Percentiles rank a stretch among this genome's conserved stretches.
Conservation (phyloP, 2,329 filamentous ascomycete species). For the Ophiostoma piceae region DNA sequence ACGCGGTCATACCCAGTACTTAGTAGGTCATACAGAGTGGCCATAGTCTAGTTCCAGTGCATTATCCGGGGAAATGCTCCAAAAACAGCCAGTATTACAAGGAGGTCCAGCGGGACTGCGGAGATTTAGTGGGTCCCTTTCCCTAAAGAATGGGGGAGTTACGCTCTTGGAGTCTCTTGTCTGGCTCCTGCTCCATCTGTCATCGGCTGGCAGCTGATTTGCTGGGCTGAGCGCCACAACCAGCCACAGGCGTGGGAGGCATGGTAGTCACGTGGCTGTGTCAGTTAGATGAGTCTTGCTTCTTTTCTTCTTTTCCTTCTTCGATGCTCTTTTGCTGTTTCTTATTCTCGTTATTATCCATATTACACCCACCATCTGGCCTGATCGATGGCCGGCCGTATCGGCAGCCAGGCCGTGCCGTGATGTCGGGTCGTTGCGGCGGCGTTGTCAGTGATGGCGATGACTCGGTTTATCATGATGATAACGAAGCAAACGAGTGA, state of each 20-base stretch:
- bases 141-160: neutral
- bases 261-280: neutral
- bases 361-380: neutral
- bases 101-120: neutral
- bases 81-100: conserved; percentile 5
- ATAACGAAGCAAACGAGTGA: no score
- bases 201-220: neutral
- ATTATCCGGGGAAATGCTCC: conserved; percentile 8
- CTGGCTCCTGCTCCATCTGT: neutral
- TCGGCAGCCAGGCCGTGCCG: neutral
- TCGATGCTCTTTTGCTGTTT: neutral
- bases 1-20: neutral
- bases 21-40: no score
- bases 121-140: conserved; percentile 9
- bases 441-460: neutral
- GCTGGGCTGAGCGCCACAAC: neutral
- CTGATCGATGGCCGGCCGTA: neutral
- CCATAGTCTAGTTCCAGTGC: neutral
- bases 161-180: neutral
- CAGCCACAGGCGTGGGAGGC: neutral
- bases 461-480: neutral
- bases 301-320: neutral
- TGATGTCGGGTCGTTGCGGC: neutral
- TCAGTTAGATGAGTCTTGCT: neutral
- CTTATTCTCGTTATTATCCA: neutral